Conservation (phyloP, 352 stramenopile species). For the Globisporangium canariense region DNA sequence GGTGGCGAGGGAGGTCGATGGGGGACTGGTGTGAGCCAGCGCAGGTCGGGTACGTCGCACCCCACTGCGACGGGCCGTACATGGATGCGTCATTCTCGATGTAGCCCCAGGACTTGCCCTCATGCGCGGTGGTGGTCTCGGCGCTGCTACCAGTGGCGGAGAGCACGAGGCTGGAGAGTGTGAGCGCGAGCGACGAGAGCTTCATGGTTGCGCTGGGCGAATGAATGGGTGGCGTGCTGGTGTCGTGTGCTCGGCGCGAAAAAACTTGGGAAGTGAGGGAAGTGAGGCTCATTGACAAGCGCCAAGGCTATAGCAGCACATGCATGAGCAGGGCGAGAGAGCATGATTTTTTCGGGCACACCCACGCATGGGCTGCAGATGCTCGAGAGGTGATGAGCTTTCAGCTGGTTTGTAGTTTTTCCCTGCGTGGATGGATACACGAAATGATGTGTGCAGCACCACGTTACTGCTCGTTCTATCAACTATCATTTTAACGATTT, state of each 20-base stretch:
- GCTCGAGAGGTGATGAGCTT: too few species aligned
- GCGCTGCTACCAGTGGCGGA: neutral
- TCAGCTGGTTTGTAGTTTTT: too few species aligned
- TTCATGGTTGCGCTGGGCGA: conserved; percentile 1
- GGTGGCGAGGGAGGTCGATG: conserved; percentile 10
- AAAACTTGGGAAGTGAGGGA: neutral
- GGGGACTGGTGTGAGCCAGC: conserved; percentile 26
- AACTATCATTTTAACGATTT: too few species aligned
- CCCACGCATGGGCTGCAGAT: too few species aligned
- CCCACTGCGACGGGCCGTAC: conserved; percentile 20
- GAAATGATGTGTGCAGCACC: too few species aligned
- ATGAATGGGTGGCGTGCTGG: neutral
- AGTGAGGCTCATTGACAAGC: too few species aligned
- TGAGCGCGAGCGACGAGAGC: neutral
- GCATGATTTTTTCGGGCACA: too few species aligned
- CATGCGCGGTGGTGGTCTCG: neutral
- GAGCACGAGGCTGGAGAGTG: neutral
- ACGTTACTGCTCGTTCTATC: too few species aligned
- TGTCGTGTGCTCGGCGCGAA: neutral
- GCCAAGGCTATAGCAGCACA: too few species aligned
- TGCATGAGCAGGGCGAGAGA: too few species aligned
- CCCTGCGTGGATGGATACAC: too few species aligned
- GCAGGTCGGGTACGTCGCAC: conserved; percentile 13
- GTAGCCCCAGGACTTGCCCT: conserved; percentile 2
- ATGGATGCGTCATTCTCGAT: conserved; percentile 12